Evolutionary conservation across 805 yeast genomes (phyloP).

Genomic region (Nakazawaea holstii): DNA sequence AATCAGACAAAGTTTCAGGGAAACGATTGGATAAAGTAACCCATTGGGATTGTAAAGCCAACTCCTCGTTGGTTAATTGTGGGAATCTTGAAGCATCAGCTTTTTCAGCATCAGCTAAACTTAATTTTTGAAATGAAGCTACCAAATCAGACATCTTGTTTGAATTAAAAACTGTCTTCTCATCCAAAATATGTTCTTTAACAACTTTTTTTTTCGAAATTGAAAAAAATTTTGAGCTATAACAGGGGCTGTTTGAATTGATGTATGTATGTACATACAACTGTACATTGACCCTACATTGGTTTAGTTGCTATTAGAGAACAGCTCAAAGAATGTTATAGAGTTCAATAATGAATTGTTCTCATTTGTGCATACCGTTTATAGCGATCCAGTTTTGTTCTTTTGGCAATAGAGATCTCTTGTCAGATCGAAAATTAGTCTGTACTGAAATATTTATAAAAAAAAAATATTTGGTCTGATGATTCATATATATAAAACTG

Average conservation of each 20-base stretch:
- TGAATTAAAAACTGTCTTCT: background rate
- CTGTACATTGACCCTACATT: background rate
- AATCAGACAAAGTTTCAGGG: constrained; percentile 45
- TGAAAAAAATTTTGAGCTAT: background rate
- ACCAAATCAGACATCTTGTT: constrained; percentile 16
- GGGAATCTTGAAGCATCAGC: constrained; percentile 22
- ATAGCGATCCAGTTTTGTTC: too few species aligned
- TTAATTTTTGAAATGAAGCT: constrained; percentile 24
- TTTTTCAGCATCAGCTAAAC: constrained; percentile 19
- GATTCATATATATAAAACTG: too few species aligned
- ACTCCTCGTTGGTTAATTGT: constrained; percentile 27
- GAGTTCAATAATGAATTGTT: too few species aligned
- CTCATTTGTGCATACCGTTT: too few species aligned
- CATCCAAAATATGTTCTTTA: too few species aligned
- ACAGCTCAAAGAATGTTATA: too few species aligned
- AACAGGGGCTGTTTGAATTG: background rate
- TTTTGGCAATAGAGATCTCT: too few species aligned
- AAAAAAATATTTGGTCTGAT: too few species aligned
- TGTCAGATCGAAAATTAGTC: too few species aligned
- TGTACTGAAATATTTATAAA: too few species aligned
- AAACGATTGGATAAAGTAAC: constrained; percentile 62
- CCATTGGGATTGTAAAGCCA: constrained; percentile 76
- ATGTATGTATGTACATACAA: background rate
- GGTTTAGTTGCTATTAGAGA: too few species aligned
- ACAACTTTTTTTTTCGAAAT: background rate